phyloP scores from a whole-genome alignment of 192 early-diverging fungal species.

The Lobosporangium transversale region DNA sequence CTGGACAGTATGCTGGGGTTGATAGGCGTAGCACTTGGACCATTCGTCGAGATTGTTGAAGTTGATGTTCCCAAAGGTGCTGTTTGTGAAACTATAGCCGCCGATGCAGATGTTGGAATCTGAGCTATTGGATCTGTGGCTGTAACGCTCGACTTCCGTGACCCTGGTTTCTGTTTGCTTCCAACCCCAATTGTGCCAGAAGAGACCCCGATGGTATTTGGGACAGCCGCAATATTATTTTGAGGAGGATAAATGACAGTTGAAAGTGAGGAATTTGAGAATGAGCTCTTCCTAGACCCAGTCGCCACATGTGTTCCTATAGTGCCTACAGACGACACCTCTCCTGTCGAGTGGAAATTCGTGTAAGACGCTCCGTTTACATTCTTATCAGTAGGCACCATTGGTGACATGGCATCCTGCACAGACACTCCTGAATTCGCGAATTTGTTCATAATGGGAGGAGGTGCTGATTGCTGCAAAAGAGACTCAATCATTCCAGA shows the following conservation, averaged over 20 bases:
- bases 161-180: conserved; percentile 15
- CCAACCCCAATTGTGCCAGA: too few species aligned
- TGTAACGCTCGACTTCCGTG: conserved; percentile 26
- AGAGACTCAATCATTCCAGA: conserved; percentile 31
- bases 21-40: conserved; percentile 6
- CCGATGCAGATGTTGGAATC: neutral
- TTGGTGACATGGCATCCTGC: conserved; percentile 19
- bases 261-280: conserved; percentile 41
- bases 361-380: conserved; percentile 7
- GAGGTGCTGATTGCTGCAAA: conserved; percentile 26
- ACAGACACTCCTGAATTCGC: conserved; percentile 38
- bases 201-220: neutral
- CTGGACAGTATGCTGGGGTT: conserved; percentile 41
- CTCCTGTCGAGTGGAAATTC: conserved; percentile 6
- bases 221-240: neutral
- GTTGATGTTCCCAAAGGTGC: neutral
- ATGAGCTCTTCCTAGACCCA: conserved; percentile 37
- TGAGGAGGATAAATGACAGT: conserved; percentile 32
- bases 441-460: conserved; percentile 38
- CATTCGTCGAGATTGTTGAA: neutral
- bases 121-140: neutral
- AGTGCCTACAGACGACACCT: neutral
- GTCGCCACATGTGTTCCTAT: neutral
- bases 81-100: neutral
- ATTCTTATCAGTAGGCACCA: conserved; percentile 3